phyloP scores from a whole-genome alignment of 1,284 basidiomycete species.

The Cerrena zonata region DNA sequence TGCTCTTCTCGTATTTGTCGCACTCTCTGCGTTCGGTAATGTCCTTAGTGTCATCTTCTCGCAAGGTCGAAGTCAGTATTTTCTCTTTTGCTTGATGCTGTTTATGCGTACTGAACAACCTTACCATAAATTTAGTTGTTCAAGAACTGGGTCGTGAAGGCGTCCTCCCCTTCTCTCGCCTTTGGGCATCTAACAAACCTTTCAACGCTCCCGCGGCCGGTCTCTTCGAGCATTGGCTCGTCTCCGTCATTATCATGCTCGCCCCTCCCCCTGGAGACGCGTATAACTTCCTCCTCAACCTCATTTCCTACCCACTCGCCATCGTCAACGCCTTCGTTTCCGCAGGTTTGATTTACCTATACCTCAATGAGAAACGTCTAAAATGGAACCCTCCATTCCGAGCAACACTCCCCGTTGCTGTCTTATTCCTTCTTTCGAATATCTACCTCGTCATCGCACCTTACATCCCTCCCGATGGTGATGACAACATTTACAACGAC shows the following conservation, averaged over 20 bases:
- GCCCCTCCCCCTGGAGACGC: constrained; percentile 57
- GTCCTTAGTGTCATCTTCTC: constrained; percentile 52
- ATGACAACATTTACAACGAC: constrained; percentile 40
- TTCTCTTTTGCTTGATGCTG: neutral
- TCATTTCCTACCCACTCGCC: constrained; percentile 44
- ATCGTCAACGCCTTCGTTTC: constrained; percentile 52
- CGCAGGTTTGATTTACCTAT: constrained; percentile 48
- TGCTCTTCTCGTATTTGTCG: constrained; percentile 52
- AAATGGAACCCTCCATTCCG: constrained; percentile 56
- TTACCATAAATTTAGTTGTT: constrained; percentile 33
- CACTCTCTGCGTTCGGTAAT: constrained; percentile 55
- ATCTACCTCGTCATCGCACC: constrained; percentile 51
- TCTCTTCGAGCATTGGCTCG: constrained; percentile 46
- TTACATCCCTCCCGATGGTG: constrained; percentile 49
- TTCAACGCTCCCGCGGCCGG: constrained; percentile 55
- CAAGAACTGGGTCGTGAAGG: constrained; percentile 66
- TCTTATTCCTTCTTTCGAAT: constrained; percentile 53
- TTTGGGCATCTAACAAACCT: constrained; percentile 60
- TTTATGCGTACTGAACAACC: neutral
- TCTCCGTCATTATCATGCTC: constrained; percentile 44
- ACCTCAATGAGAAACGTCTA: constrained; percentile 32
- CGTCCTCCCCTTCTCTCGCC: constrained; percentile 50
- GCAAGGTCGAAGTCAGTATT: constrained; percentile 40
- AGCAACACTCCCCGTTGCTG: constrained; percentile 39
- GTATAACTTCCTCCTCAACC: constrained; percentile 55